Evolutionary conservation across 225 moss, liverwort and hornwort genomes (phyloP).

Genomic region (Climacium dendroides): DNA sequence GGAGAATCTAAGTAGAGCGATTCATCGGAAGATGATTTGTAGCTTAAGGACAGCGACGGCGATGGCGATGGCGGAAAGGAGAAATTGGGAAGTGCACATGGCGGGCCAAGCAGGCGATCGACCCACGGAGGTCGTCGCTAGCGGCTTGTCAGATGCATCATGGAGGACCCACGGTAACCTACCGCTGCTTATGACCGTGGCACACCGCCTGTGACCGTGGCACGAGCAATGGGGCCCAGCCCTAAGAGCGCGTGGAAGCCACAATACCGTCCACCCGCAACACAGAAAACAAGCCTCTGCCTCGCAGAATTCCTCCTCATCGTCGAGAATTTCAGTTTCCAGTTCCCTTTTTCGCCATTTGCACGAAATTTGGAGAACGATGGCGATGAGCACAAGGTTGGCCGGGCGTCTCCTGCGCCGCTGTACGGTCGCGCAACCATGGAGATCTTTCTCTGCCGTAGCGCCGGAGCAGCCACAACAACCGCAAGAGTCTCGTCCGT

Average conservation of each 20-base stretch:
- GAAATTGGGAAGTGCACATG: neutral
- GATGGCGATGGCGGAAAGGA: neutral
- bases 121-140: neutral
- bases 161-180: neutral
- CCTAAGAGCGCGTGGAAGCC: constrained; percentile 1
- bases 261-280: neutral
- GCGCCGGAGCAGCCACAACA: constrained; percentile 6
- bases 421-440: neutral
- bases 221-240: neutral
- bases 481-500: neutral
- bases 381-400: constrained; percentile 14
- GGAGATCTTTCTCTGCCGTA: neutral
- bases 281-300: neutral
- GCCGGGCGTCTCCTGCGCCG: constrained; percentile 14
- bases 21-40: neutral
- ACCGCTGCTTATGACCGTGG: neutral
- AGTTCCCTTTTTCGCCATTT: neutral
- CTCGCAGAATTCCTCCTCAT: neutral
- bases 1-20: neutral
- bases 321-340: too few relatives aligned
- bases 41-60: neutral
- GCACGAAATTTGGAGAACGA: neutral
- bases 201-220: neutral
- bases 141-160: neutral
- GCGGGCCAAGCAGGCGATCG: neutral